Evolutionary conservation across 495 filamentous ascomycete genomes (phyloP), one percentile per base, ranked within the genome.

Genomic region (Aspergillus bertholletiae): DNA sequence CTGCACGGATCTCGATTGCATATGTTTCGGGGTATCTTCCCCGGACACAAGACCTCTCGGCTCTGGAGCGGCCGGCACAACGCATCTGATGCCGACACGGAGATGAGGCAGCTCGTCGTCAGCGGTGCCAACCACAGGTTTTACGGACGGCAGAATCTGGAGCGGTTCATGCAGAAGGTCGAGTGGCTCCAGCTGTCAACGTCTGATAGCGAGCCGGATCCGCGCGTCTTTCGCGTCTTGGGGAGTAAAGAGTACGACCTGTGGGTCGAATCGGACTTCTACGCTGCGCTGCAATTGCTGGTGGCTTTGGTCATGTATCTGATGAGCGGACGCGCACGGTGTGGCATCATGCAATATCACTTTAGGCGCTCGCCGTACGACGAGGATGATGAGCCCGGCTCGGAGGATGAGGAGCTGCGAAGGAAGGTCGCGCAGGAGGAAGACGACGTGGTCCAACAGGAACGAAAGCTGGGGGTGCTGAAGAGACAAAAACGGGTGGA

Each of bases 1-100:
- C 52, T 67, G 11, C 67, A 72, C 53, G 69, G 69, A 32, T 67
- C 65, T 15, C 60, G 57, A 20, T 54, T 72, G 1, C 67, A 70
- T 26, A 35, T 72, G 51, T 49, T 72, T 30, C 67, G 67, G 3
- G 62, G 53, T 9, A 55, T 63, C 17, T 72, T 72, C 46, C 69
- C 65, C 0, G 65, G 67, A 20, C 43, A 62, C 9, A 70, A 68
- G 50, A 63, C 60, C 0, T 68, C 65, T 13, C 55, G 37, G 13
- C 51, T 67, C 27, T 70, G 63, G 65, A 62, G 65, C 32, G 63
- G 60, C 26, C 35, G 59, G 8, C 40, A 62, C 53, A 60, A 49
- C 17, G 40, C 54, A 1, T 43, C 46, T 46, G n/a, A 18, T 2
- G 7, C 30, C 15, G 18, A 30, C 22, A 37, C 26, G 37, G 17